A percentile compares a stretch with the other conserved stretches of the same genome.
phyloP scores from a whole-genome alignment of 2,329 filamentous ascomycete genomes.

The Calonectria leucothoes region DNA sequence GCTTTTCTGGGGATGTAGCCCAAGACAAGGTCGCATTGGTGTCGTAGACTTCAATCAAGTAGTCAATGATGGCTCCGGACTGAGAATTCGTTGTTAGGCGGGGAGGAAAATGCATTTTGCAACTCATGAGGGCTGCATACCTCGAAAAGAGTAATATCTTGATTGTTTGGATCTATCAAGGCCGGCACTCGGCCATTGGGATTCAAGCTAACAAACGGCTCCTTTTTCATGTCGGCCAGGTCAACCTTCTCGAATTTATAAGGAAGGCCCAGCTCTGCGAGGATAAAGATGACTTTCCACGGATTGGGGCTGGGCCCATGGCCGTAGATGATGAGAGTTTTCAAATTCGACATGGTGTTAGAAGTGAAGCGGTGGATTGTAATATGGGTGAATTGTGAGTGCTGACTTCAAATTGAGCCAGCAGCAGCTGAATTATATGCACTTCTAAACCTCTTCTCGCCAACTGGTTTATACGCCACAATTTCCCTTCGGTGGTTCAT shows the following conservation, averaged over 20 bases:
- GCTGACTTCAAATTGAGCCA: neutral
- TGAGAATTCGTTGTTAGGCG: neutral
- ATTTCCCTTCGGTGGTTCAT: neutral
- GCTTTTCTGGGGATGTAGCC: slow-evolving; percentile 22
- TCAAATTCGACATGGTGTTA: neutral
- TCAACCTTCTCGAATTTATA: neutral
- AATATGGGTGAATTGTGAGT: neutral
- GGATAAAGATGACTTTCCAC: neutral
- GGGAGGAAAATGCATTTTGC: neutral
- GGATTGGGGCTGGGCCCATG: neutral
- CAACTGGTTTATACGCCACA: neutral
- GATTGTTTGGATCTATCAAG: slow-evolving; percentile 35
- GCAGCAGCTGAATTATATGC: neutral
- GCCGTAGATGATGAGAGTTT: neutral
- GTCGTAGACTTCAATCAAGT: slow-evolving; percentile 39
- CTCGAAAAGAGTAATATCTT: slow-evolving; percentile 34
- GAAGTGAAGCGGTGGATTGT: too few species aligned
- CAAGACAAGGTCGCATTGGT: slow-evolving; percentile 25
- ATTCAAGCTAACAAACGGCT: slow-evolving; percentile 37
- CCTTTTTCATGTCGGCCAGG: slow-evolving; percentile 28
- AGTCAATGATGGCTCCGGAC: slow-evolving; percentile 40
- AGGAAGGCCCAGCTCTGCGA: neutral
- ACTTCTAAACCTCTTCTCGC: neutral
- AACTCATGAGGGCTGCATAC: neutral
- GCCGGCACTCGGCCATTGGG: slow-evolving; percentile 36